Conservation (phyloP, 116 monocot genomes). For the Cymodocea nodosa region DNA sequence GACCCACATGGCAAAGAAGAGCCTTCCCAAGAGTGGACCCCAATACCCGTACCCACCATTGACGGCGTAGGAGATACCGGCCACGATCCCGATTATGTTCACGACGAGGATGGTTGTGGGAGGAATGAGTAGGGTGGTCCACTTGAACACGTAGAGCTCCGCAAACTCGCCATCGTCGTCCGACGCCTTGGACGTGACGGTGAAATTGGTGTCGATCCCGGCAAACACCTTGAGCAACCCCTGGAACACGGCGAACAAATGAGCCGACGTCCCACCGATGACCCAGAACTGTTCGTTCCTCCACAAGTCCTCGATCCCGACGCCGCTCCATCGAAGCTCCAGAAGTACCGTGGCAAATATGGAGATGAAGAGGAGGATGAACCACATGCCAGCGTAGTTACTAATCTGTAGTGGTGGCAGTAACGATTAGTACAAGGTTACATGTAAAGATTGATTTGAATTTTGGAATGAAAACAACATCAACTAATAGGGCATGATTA, state of each 20-base stretch:
- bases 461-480: too few species aligned
- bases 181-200: conserved; percentile 66
- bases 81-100: conserved; percentile 92
- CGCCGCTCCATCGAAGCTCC: conserved; percentile 87
- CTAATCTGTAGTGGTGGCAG: conserved; percentile 63
- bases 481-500: too few species aligned
- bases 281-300: conserved; percentile 96
- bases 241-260: conserved; percentile 92
- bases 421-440: too few species aligned
- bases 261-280: too few species aligned
- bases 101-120: conserved; percentile 83
- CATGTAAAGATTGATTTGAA: too few species aligned
- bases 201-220: conserved; percentile 91
- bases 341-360: conserved; percentile 86
- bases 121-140: conserved; percentile 84
- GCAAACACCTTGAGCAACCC: conserved; percentile 82
- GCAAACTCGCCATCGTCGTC: conserved; percentile 48
- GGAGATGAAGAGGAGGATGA: conserved; percentile 79
- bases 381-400: conserved; percentile 77
- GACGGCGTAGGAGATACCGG: conserved; percentile 81
- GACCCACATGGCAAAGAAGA: conserved; percentile 94
- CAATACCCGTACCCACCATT: conserved; percentile 91
- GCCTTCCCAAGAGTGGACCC: conserved; percentile 89
- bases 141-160: conserved; percentile 82
- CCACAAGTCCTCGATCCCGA: conserved; percentile 97